Base-by-base conservation (phyloP, 768 basidiomycete genomes). In the Solioccasus polychromus region DNA sequence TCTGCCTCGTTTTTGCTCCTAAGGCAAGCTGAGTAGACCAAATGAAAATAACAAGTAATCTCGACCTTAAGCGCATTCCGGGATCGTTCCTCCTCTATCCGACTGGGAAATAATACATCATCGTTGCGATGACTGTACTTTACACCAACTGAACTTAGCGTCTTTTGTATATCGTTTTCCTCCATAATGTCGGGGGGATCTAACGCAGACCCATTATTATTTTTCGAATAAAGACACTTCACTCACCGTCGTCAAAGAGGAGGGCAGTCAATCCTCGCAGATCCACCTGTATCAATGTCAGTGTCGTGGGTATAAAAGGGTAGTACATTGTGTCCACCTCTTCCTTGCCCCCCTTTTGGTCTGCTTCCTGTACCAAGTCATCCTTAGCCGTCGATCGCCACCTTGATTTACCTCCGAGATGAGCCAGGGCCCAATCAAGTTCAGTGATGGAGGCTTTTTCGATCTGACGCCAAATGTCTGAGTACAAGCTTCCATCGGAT, bases 401-500 rank as follows among this genome's bases (percentile, higher is more conserved):
- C 12, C 61, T 54, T 39, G 66, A 68, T 22, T 67, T 63, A 5
- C 69, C 70, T n/a, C 72, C 75, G 64, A 86, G 74, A 54, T 88
- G 80, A 5, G 78, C 76, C 31, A 91, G 66, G 0, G 86, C 88
- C 88, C 90, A 93, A 55, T 91, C 86, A 19, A 91, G 68, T 51
- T 92, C 81, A 7, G 77, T 73, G 4, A 91, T 56, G 37, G 79
- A 79, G 5, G 90, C 89, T 41, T 73, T 78, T 62, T 92, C 88
- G 34, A 93, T 92, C 88, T 92, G 22, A 28, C 14, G n/a, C 15
- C 22, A 34, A 14, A 14, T 5, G 18, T 34, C n/a, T 17, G 17
- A 47, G 15, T 4, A 34, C 6, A 8, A n/a, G 18, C 7, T 17
- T 34, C n/a, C 32, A 4, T 17, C 32, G 18, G 26, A 26, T 26